A percentile compares a stretch with the other conserved stretches of the same genome.
phyloP scores from a whole-genome alignment of 2,329 filamentous ascomycete species.

The Aspergillus brasiliensis region DNA sequence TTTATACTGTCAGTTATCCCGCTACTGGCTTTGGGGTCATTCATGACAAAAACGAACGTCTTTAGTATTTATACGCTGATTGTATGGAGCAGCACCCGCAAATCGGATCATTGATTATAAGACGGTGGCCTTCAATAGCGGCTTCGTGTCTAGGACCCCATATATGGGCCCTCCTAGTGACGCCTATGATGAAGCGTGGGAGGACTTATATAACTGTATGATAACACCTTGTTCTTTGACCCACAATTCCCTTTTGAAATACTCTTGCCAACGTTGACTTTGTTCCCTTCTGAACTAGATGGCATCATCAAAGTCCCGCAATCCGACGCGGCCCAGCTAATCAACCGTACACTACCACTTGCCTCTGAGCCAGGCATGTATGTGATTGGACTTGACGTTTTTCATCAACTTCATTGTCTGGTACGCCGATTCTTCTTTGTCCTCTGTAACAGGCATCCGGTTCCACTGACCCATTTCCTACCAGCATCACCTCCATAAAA shows the following conservation, averaged over 20 bases:
- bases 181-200: conserved; percentile 14
- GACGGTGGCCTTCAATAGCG: conserved; percentile 6
- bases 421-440: conserved; percentile 1
- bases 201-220: conserved; percentile 12
- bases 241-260: too few species aligned
- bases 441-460: too few species aligned
- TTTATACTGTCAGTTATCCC: too few species aligned
- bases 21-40: too few species aligned
- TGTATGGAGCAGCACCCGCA: too few species aligned
- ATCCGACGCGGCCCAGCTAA: conserved; percentile 9
- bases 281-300: neutral
- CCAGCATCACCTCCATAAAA: too few species aligned
- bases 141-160: conserved; percentile 3
- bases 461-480: too few species aligned
- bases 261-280: too few species aligned
- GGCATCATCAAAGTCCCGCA: conserved; percentile 13
- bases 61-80: too few species aligned
- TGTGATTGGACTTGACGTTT: conserved; percentile 16
- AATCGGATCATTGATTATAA: conserved; percentile 1
- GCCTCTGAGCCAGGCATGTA: conserved; percentile 13
- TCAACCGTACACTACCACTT: conserved; percentile 16
- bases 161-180: conserved; percentile 15
- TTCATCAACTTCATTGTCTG: conserved; percentile 30
- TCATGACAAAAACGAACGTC: too few species aligned
- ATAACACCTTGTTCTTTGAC: neutral